Conservation (phyloP, 345 rosid species). For the Theobroma cacao region DNA sequence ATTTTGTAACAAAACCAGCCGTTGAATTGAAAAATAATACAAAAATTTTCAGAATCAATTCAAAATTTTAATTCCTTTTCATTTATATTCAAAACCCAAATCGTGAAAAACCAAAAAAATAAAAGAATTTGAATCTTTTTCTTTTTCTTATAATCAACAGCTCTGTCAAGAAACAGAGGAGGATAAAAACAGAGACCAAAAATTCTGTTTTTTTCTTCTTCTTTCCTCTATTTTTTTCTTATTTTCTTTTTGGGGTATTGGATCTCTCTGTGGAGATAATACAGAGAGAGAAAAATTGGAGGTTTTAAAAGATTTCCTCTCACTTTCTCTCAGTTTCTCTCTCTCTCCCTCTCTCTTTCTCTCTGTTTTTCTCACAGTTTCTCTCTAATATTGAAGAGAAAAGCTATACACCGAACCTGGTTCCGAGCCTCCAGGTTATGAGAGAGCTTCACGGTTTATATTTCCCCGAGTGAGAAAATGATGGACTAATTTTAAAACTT, state of each 20-base stretch:
- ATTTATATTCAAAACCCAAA: not conserved
- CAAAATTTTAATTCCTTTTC: conserved; percentile 2
- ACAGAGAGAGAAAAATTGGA: conserved; percentile 17
- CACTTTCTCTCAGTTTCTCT: conserved; percentile 40
- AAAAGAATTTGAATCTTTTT: not conserved
- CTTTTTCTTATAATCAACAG: not conserved
- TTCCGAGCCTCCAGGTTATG: conserved; percentile 56
- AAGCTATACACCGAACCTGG: conserved; percentile 52
- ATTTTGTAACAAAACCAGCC: conserved; percentile 20
- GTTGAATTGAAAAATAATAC: not conserved
- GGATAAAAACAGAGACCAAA: not conserved
- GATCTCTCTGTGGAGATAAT: not conserved
- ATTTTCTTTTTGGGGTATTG: not conserved
- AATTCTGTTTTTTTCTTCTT: not conserved
- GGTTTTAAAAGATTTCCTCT: conserved; percentile 29
- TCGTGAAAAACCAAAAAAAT: not conserved
- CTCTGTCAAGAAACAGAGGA: conserved; percentile 16
- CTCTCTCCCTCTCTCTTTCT: conserved; percentile 20
- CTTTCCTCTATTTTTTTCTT: not conserved
- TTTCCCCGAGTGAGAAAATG: conserved; percentile 22
- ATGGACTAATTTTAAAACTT: conserved; percentile 34
- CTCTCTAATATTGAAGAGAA: conserved; percentile 36
- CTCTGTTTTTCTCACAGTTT: conserved; percentile 11
- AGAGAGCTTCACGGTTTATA: conserved; percentile 22
- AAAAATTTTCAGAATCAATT: not conserved